Evolutionary conservation across 1,284 basidiomycete species (phyloP), one percentile per base, ranked within the genome.

Genomic region (Ceratobasidium sp.): DNA sequence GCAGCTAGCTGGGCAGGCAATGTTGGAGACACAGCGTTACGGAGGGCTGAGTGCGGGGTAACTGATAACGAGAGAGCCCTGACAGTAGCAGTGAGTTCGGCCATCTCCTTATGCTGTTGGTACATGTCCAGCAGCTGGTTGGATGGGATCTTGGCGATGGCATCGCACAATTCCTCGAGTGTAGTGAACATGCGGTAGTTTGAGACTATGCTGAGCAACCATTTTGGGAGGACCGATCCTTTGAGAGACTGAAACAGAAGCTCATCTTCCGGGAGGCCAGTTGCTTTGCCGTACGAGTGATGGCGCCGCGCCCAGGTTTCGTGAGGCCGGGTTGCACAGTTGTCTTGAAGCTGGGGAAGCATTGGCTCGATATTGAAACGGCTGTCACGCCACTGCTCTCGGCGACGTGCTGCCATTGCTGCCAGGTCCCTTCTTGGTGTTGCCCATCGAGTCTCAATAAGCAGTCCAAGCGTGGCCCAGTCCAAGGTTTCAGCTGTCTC

Each of bases 361-460:
- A 12, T 49, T 7, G 12, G 7, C 10, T 8, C 8, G 45, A 49
- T 22, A 12, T 49, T 7, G 45, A 49, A 22, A 22, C 7, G 20
- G 20, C 45, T 49, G 8, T 7, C 20, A 22, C 7, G 13, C 45
- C 45, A 49, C 22, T 22, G 10, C 49, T 12, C 6, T 3, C 49
- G 27, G 22, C 31, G 27, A 7, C 12, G 5, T 17, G 25, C 49
- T 13, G 17, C 49, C n/a, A 15, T 27, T 6, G 27, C 7, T 17
- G 7, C 27, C 3, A 5, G 49, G 22, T 52, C 49, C 12, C n/a
- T 17, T 4, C n/a, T 29, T 3, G 52, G 52, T 15, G 54, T 56
- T 15, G 54, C 34, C 54, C 54, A 56, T 40, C 54, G 54, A 3
- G 32, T 32, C 20, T 56, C 54, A 38, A 56, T 56, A 12, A 38